Percentiles rank a stretch among this genome's conserved stretches.
Conservation (phyloP, 2,329 filamentous ascomycete species). For the Colletotrichum neosansevieriae region DNA sequence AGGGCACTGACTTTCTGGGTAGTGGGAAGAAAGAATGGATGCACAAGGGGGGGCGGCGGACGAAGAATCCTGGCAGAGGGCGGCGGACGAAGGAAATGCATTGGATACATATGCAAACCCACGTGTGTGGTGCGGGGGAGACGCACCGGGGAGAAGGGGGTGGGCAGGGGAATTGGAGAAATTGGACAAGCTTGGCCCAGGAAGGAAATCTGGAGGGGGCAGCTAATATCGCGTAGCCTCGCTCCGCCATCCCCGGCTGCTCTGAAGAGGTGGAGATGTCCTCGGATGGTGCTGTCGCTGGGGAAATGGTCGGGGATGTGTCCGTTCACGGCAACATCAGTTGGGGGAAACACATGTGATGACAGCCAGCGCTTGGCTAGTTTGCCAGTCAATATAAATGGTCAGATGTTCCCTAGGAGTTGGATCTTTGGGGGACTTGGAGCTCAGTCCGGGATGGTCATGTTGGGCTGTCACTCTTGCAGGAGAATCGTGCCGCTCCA, state of each 20-base stretch:
- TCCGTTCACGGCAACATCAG: constrained; percentile 7
- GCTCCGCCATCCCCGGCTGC: constrained; percentile 17
- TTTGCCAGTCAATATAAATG: neutral
- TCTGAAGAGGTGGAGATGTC: neutral
- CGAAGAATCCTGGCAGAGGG: constrained; percentile 31
- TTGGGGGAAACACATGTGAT: constrained; percentile 11
- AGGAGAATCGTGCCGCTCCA: constrained; percentile 26
- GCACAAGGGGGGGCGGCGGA: constrained; percentile 30
- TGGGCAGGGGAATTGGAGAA: constrained; percentile 30
- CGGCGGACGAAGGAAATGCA: constrained; percentile 25
- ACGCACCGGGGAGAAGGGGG: constrained; percentile 29
- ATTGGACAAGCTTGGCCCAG: constrained; percentile 3
- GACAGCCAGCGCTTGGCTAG: neutral
- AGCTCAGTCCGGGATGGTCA: neutral
- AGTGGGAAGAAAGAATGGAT: constrained; percentile 30
- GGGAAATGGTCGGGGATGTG: constrained; percentile 21
- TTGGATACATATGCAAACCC: constrained; percentile 33
- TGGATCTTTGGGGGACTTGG: neutral
- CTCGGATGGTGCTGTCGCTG: constrained; percentile 8
- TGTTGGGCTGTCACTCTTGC: constrained; percentile 12
- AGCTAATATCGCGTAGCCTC: neutral
- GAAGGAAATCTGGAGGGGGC: constrained; percentile 1
- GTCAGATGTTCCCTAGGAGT: constrained; percentile 4
- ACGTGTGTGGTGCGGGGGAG: constrained; percentile 36
- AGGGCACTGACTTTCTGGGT: constrained; percentile 18